Conservation (phyloP, 176 grass and related monocot species). For the Paspalum notatum region DNA sequence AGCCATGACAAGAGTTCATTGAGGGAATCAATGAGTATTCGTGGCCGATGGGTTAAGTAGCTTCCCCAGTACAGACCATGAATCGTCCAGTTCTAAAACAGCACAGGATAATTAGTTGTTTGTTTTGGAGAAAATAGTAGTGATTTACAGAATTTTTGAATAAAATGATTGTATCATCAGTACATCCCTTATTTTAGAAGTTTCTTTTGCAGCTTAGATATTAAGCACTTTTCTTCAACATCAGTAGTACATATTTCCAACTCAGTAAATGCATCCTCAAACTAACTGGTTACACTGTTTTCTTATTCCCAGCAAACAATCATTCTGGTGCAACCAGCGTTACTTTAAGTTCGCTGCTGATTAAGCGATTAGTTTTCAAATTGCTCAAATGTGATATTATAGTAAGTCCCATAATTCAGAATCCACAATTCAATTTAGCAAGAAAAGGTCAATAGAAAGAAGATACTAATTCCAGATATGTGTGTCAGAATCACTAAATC, state of each 20-base stretch:
- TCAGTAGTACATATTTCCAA: conserved; percentile 5
- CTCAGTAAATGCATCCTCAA: conserved; percentile 19
- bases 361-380: background rate
- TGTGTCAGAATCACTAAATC: background rate
- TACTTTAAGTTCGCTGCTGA: conserved; percentile 7
- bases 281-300: background rate
- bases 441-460: background rate
- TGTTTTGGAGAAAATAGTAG: background rate
- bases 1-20: conserved; percentile 86
- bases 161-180: conserved; percentile 13
- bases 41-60: conserved; percentile 60
- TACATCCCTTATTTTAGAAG: conserved; percentile 28
- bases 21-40: conserved; percentile 72
- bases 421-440: background rate
- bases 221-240: background rate
- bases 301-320: background rate
- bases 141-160: conserved; percentile 8
- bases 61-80: conserved; percentile 98
- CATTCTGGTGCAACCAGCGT: conserved; percentile 13
- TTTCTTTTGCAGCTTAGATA: conserved; percentile 20
- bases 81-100: conserved; percentile 90
- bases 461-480: conserved; percentile 3
- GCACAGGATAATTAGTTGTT: conserved; percentile 24
- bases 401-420: conserved; percentile 12
- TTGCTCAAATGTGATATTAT: background rate